Evolutionary conservation across 306 rosid species (phyloP).

Genomic region (Herpetospermum pedunculosum): DNA sequence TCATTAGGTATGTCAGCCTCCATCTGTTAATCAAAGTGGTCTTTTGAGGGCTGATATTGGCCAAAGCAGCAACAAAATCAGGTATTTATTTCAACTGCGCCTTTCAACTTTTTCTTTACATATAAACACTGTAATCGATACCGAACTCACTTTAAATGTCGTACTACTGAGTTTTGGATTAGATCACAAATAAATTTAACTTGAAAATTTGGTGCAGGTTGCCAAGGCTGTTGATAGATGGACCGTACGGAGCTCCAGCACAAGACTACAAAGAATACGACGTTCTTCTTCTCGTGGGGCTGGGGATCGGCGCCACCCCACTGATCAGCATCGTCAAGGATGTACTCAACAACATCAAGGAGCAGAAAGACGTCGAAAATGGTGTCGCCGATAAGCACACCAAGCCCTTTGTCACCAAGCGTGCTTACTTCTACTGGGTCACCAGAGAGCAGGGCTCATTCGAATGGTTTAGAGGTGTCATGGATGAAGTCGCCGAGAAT

Average conservation of each 20-base stretch:
- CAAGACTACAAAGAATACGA: conserved; percentile 85
- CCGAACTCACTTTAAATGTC: background rate
- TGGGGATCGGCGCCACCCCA: conserved; percentile 87
- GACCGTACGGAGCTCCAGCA: conserved; percentile 92
- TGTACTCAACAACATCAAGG: conserved; percentile 65
- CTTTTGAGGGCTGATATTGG: conserved; percentile 60
- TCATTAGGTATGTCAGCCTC: conserved; percentile 63
- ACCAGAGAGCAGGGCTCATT: conserved; percentile 88
- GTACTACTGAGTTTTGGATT: too few relatives aligned
- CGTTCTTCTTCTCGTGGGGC: conserved; percentile 68
- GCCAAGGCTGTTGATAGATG: conserved; percentile 67
- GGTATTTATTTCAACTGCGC: conserved; percentile 20
- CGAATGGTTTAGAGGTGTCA: conserved; percentile 82
- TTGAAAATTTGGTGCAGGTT: too few relatives aligned
- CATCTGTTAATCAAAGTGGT: conserved; percentile 57
- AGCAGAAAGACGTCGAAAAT: conserved; percentile 41
- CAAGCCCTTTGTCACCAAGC: conserved; percentile 50
- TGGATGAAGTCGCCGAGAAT: conserved; percentile 72
- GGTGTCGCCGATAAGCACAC: conserved; percentile 26
- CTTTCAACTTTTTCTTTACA: background rate
- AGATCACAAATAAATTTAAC: too few relatives aligned
- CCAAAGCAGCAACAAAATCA: conserved; percentile 35
- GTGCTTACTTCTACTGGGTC: conserved; percentile 88
- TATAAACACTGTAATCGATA: background rate
- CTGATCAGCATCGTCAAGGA: conserved; percentile 75